Base-by-base conservation (phyloP, 129 eudicot genomes). In the Arctium lappa region DNA sequence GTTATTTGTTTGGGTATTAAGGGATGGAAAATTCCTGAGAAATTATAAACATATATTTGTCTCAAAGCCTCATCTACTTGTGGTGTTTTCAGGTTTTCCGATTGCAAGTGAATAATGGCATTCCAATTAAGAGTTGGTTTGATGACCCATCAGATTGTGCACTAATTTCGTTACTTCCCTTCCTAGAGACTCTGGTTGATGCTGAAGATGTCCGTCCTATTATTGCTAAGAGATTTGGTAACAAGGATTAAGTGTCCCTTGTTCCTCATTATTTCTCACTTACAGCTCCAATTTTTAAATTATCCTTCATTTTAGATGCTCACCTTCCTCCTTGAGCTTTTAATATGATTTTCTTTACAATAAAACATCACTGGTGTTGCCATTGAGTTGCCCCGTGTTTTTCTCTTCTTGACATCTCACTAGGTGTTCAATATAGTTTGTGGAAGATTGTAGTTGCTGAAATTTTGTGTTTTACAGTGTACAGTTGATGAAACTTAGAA, bases 121-220 rank as follows among this genome's bases (percentile, higher is more conserved):
- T 92, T 86, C 97, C 94, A 39, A 90, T 92, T 33, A 92, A 89
- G 88, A 92, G 97, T 88, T 92, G 97, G 97, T 92, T 92, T 76
- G 93, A 91, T 77, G 97, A 92, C 81, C 94, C 91, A 31, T 87
- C 93, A 78, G 97, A 92, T 83, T 74, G 76, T 84, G 92, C 94
- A 76, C 81, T 92, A 69, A 84, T 92, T 66, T 90, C 92, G 5
- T 86, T 92, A 73, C 91, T 90, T 80, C 92, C 97, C 18, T 92
- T 92, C 84, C 84, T 92, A 36, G 97, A 92, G 94, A 90, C 88
- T 34, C 81, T 92, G 90, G 91, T 75, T 80, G 90, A 86, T 84
- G 94, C 89, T 85, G 92, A 92, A 76, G 97, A 92, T 83, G 97
- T 92, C 31, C 92, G 97, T 5, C 97, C 94, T 4, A 78, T 92